Conservation (phyloP, 2,329 filamentous ascomycete species). For the Claviceps paspali region DNA sequence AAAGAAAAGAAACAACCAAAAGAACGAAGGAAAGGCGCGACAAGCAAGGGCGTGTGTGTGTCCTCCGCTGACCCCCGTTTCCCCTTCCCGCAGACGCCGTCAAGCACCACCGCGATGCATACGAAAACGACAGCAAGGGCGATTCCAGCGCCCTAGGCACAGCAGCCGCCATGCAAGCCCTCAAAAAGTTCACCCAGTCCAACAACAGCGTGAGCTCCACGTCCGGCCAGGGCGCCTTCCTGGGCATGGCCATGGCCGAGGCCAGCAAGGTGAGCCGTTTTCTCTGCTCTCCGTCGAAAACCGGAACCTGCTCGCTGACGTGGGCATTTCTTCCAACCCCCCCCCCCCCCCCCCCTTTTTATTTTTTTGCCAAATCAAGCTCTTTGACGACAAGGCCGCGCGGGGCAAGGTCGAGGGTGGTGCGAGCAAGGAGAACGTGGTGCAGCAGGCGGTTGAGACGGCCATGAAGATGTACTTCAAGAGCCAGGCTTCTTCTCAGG, state of each 20-base stretch:
- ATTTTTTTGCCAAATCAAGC: slow-evolving; percentile 17
- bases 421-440: slow-evolving; percentile 64
- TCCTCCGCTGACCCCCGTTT: not conserved
- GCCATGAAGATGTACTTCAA: slow-evolving; percentile 88
- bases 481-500: slow-evolving; percentile 39
- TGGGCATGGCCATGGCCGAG: slow-evolving; percentile 77
- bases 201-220: slow-evolving; percentile 29
- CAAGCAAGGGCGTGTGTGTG: not conserved
- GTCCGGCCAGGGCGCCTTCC: slow-evolving; percentile 58
- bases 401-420: slow-evolving; percentile 37
- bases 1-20: not conserved
- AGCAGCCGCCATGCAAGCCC: slow-evolving; percentile 66
- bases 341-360: too few relatives aligned
- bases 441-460: slow-evolving; percentile 70
- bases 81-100: slow-evolving; percentile 39
- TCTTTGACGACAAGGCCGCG: slow-evolving; percentile 43
- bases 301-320: too few relatives aligned
- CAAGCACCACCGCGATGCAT: slow-evolving; percentile 61
- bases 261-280: slow-evolving; percentile 52
- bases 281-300: too few relatives aligned
- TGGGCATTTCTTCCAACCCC: too few relatives aligned
- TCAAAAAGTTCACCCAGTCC: slow-evolving; percentile 61
- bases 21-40: not conserved
- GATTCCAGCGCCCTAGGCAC: slow-evolving; percentile 43
- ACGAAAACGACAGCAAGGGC: slow-evolving; percentile 33